Base-by-base conservation (phyloP, 768 basidiomycete genomes). In the Omphalotus guepiniiformis region DNA sequence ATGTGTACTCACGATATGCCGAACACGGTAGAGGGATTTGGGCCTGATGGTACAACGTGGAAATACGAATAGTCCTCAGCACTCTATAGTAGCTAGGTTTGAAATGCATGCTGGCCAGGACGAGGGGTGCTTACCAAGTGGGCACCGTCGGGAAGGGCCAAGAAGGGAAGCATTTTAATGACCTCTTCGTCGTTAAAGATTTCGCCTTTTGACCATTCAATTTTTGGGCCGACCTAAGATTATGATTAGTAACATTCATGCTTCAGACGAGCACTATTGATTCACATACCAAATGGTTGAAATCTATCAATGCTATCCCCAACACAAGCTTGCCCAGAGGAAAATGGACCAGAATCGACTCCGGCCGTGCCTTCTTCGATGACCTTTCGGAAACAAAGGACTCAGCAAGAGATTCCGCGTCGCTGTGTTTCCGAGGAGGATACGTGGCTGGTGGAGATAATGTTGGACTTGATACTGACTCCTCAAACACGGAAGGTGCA, bases 41-140 rank as follows among this genome's bases (percentile, higher is more conserved):
- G 77, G 8, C 81, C 76, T 11, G 80, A 72, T 19, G 87, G 86
- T 6, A 91, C 88, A 22, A 95, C 68, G 60, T 95, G 93, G 60
- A 99, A 99, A 64, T 97, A 98, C 0, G 90, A 91, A 61, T 97
- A 98, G 61, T 99, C 96, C 70, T 98, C 95, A 16, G 81, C 70
- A 54, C 82, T 85, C 88, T 92, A 29, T 57, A 6, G 51, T 15
- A 39, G 53, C 55, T 56, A 58, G 41, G n/a, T 16, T 16, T 38
- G 39, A 42, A 40, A 32, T 34, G 23, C 21, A 28, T 2, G 36
- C 60, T 49, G 32, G 37, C 36, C 40, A 26, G 42, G 19, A 51
- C 15, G 25, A 36, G 53, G 7, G 39, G 28, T 30, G 68, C 85
- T 53, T 56, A 94, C 92, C 55, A 96, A 63, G 68, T 99, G 96